These are phyloP conservation scores for Nigrospora sphaerica DNA, from an alignment of 2,329 filamentous ascomycete species.

Conservation along the genomic window DNA sequence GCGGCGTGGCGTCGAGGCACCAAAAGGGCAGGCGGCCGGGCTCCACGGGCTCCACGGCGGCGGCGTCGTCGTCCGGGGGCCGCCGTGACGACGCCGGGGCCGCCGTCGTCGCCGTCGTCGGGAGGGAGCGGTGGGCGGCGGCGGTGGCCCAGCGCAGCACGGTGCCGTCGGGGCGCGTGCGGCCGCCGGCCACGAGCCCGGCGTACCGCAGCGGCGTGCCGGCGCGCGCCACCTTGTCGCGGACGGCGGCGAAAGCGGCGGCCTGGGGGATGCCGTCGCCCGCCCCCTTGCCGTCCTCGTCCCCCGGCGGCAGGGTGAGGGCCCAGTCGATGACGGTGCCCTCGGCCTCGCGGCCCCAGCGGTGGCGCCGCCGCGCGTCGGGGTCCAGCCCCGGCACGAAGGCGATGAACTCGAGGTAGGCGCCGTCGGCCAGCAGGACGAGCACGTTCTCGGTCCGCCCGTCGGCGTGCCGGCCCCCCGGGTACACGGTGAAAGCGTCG, in stretches of 20 bases:
- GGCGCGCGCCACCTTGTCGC: conserved; percentile 24
- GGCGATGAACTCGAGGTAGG: conserved; percentile 60
- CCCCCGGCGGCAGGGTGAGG: conserved; percentile 31
- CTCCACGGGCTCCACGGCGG: conserved; percentile 14
- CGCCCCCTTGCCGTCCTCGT: neutral
- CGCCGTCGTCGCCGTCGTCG: conserved; percentile 5
- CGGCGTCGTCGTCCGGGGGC: neutral
- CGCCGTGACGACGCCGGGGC: conserved; percentile 3
- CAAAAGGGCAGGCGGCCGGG: conserved; percentile 55
- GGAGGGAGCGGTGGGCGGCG: conserved; percentile 20
- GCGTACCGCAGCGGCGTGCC: conserved; percentile 34
- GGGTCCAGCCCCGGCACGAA: conserved; percentile 42
- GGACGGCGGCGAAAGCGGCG: conserved; percentile 26
- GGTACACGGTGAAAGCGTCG: conserved; percentile 47
- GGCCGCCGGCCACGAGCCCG: conserved; percentile 42
- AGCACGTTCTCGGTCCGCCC: conserved; percentile 55
- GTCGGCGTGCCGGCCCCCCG: conserved; percentile 56
- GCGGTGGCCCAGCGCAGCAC: conserved; percentile 55
- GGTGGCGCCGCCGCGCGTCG: conserved; percentile 37
- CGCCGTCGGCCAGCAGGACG: conserved; percentile 54
- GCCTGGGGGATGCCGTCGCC: conserved; percentile 12
- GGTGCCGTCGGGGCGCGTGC: conserved; percentile 46
- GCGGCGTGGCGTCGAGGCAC: conserved; percentile 55
- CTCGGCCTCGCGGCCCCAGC: conserved; percentile 47
- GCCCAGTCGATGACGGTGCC: conserved; percentile 55